A percentile compares a stretch with the other conserved stretches of the same genome.
Conservation (phyloP, 495 filamentous ascomycete species). For the Rhypophila decipiens region DNA sequence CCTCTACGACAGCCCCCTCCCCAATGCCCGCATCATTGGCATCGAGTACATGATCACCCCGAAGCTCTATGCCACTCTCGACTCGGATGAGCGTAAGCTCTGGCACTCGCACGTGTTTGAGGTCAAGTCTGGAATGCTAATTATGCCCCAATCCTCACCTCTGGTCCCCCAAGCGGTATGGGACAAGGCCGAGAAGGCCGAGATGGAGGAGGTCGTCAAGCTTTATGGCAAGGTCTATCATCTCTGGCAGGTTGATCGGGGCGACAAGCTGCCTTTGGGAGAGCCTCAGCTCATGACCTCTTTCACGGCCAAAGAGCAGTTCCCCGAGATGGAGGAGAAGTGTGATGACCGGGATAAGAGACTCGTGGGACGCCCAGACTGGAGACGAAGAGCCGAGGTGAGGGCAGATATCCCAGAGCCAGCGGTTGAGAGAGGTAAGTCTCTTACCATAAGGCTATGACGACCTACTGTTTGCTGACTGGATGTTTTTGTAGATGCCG, state of each 20-base stretch:
- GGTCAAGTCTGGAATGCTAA: constrained; percentile 78
- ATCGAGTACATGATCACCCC: constrained; percentile 91
- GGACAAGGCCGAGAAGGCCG: constrained; percentile 70
- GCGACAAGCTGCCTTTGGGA: constrained; percentile 68
- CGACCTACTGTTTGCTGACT: background rate
- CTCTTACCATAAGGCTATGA: background rate
- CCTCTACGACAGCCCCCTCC: constrained; percentile 65
- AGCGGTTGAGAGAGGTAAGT: constrained; percentile 13
- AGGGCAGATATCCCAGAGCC: constrained; percentile 55
- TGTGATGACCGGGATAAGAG: constrained; percentile 59
- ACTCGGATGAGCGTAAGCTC: constrained; percentile 57
- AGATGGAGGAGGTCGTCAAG: constrained; percentile 66
- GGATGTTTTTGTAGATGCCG: background rate
- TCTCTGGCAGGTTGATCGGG: constrained; percentile 82
- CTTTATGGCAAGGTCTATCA: constrained; percentile 91
- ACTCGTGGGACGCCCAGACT: constrained; percentile 54
- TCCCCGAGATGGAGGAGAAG: constrained; percentile 51
- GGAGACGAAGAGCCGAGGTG: constrained; percentile 53
- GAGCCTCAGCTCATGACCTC: constrained; percentile 73
- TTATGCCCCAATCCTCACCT: constrained; percentile 65
- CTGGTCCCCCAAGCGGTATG: constrained; percentile 50
- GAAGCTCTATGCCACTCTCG: constrained; percentile 58
- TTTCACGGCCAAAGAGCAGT: constrained; percentile 52
- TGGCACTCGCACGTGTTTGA: constrained; percentile 86
- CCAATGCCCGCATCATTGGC: constrained; percentile 69